phyloP scores from a whole-genome alignment of 2,329 filamentous ascomycete genomes.

The Hypomyces rosellus region DNA sequence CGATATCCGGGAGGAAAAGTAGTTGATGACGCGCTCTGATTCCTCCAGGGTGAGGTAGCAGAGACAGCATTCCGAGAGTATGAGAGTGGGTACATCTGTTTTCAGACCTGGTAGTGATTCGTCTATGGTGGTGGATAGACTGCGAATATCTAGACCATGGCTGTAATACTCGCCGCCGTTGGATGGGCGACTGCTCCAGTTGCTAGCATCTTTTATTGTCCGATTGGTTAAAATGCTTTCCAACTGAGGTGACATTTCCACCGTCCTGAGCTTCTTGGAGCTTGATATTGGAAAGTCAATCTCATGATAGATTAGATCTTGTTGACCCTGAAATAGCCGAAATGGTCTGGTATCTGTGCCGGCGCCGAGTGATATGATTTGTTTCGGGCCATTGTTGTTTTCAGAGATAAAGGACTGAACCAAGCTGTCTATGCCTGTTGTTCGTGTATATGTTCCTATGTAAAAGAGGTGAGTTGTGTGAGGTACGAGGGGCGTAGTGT shows the following conservation, averaged over 20 bases:
- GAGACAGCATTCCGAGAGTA: constrained; percentile 93
- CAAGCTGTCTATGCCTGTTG: constrained; percentile 72
- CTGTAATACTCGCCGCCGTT: constrained; percentile 43
- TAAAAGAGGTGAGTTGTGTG: background rate
- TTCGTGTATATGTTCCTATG: constrained; percentile 86
- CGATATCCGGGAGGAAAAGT: constrained; percentile 51
- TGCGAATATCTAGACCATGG: constrained; percentile 66
- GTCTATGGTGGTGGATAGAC: constrained; percentile 31
- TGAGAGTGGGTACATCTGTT: constrained; percentile 63
- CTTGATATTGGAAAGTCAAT: constrained; percentile 78
- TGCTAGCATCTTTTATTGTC: constrained; percentile 22
- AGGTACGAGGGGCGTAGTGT: background rate
- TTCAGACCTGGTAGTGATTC: constrained; percentile 36
- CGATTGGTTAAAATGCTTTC: constrained; percentile 33
- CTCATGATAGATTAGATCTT: constrained; percentile 73
- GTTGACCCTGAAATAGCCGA: constrained; percentile 50
- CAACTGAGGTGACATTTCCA: constrained; percentile 41
- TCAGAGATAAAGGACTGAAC: constrained; percentile 62
- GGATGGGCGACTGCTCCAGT: constrained; percentile 38
- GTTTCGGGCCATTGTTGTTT: constrained; percentile 39
- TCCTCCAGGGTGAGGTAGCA: constrained; percentile 70
- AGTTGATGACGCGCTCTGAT: constrained; percentile 57
- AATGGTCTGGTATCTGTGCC: constrained; percentile 90
- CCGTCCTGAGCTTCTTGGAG: constrained; percentile 54
- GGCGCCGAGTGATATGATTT: constrained; percentile 88